phyloP scores from a whole-genome alignment of 2,329 filamentous ascomycete genomes.

The Tolypocladium tropicale region DNA sequence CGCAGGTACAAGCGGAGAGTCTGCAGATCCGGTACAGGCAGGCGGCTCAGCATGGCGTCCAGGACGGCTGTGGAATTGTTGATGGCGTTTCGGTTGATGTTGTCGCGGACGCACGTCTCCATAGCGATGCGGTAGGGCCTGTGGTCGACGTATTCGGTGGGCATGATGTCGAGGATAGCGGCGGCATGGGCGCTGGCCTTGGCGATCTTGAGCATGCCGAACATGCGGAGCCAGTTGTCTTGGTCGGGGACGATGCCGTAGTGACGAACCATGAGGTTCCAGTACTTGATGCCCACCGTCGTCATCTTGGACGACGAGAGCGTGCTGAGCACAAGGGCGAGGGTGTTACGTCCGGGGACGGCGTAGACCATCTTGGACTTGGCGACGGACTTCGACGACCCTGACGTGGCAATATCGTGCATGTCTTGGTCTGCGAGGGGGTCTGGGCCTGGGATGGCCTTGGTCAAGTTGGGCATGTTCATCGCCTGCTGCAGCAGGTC shows the following conservation, averaged over 20 bases:
- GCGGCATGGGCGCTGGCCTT: conserved; percentile 55
- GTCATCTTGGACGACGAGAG: conserved; percentile 50
- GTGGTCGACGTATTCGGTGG: conserved; percentile 27
- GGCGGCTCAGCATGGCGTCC: conserved; percentile 42
- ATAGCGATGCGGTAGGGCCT: conserved; percentile 65
- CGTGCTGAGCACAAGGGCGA: conserved; percentile 60
- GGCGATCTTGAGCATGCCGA: conserved; percentile 55
- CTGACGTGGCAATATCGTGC: conserved; percentile 9
- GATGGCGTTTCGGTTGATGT: conserved; percentile 62
- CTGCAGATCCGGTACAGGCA: conserved; percentile 35
- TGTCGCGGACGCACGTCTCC: conserved; percentile 63
- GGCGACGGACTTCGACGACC: conserved; percentile 1
- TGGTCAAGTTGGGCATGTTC: conserved; percentile 52
- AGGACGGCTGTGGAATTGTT: conserved; percentile 55
- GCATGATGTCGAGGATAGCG: conserved; percentile 47
- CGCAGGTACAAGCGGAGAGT: conserved; percentile 46
- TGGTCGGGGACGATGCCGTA: conserved; percentile 60
- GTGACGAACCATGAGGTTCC: conserved; percentile 56
- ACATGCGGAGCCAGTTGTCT: conserved; percentile 58
- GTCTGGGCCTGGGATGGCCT: conserved; percentile 11
- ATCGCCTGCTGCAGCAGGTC: conserved; percentile 74
- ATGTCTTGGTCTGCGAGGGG: conserved; percentile 10
- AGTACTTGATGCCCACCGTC: conserved; percentile 62
- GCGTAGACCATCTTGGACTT: conserved; percentile 21
- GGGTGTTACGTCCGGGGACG: conserved; percentile 41